Base-by-base conservation (phyloP, 2,329 filamentous ascomycete genomes). In the Arthrocladium fulminans region DNA sequence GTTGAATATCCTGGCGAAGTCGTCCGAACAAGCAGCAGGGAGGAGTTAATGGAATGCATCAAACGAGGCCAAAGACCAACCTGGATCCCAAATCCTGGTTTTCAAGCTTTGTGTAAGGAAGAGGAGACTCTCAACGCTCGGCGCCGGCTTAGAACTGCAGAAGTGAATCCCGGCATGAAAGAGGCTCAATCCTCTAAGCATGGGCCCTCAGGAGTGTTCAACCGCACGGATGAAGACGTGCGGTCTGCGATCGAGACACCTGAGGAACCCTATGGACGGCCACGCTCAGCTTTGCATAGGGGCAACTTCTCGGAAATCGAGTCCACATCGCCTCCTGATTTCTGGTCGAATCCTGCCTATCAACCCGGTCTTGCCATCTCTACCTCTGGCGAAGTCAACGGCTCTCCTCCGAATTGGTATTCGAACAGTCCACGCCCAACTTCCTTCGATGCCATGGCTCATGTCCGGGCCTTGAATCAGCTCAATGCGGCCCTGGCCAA, bases 41-140 rank as follows among this genome's bases (percentile, higher is more conserved):
- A 80, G 49, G 84, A 89, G 65, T 71, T 95, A 58, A 96, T 97
- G 49, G 79, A 88, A 65, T 77, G 83, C 55, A 75, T 96, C 56
- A 96, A 96, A 69, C 80, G 78, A 64, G 81, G 80, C 25, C 81
- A 88, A 66, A 84, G 80, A 60, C 83, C 86, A 30, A 79, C 80
- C 3, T 92, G 86, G 86, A 72, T 82, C 32, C 77, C 80, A 23
- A 79, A 74, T 61, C 75, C 56, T 24, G 75, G 59, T 75, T 77
- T 72, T 83, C 75, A 63, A 60, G 67, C 65, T 29, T 46, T 51
- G 10, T 54, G 51, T 52, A 51, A 51, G 19, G 51, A 50, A 49
- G 54, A 56, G 80, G 57, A 70, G 17, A 25, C 37, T 42, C 27
- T 40, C 5, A 10, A n/a, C 13, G 44, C 20, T 8, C 32, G 25